Evolutionary conservation across 164 flowering plant species (phyloP), one percentile per base, ranked within the genome.

Genomic region (Magnolia changhungtana): DNA sequence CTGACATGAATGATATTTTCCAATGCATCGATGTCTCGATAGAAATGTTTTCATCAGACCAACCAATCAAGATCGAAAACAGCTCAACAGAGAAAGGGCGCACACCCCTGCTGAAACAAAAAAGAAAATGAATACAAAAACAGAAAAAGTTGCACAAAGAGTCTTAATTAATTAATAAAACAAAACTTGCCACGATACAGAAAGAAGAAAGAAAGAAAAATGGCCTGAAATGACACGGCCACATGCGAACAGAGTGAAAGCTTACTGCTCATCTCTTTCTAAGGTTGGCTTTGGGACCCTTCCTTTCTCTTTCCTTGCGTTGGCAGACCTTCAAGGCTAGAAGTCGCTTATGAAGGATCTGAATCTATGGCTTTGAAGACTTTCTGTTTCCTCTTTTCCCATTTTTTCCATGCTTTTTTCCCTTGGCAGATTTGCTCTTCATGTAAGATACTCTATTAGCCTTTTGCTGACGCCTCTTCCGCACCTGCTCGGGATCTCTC

Each of bases 381-480:
- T 67, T 18, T 63, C 58, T 81, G 81, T 55, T 88, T 87, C 68
- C 51, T 72, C 31, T 27, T 16, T 55, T 77, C 45, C 74, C 79
- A 51, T 79, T 83, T 74, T 82, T 79, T 51, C 90, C 86, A 14
- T 73, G 79, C 50, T 84, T 85, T 63, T 88, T 88, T 4, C 88
- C 86, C 81, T 87, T 88, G 0, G 74, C 58, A 29, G 84, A 75
- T 69, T 89, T 91, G 86, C 78, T 84, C 82, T 95, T 91, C 77
- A 85, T 64, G 65, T 85, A 66, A 16, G 96, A 82, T 1, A 79
- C 67, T 84, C 75, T 77, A 55, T 11, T 78, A 8, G 95, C 96
- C 76, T 92, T 87, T 69, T 85, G 88, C 84, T 89, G 90, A 83
- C 96, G 86, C 69, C 83, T 88, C 79, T 92, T 96, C 31, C 96